Evolutionary conservation across 164 flowering plant species (phyloP), one percentile per base, ranked within the genome.

Genomic region (Dillenia turbinata): DNA sequence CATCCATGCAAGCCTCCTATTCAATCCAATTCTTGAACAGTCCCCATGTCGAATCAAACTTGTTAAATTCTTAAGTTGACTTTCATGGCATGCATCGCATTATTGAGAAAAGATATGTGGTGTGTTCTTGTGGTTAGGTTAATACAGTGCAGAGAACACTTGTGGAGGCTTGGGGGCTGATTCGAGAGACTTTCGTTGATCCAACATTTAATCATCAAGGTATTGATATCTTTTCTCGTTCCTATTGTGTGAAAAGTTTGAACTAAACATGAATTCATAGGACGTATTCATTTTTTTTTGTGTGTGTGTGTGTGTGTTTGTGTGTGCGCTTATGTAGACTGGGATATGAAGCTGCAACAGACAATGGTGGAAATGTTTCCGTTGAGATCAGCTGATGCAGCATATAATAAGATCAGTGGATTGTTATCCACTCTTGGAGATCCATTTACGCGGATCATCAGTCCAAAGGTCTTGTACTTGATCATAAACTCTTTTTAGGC

Each of bases 321-420:
- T 4, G 12, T 22, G 59, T 47, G 10, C 55, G 40, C 60, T 1
- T 60, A 14, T 69, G 70, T 79, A 94, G 99, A 94, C 60, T 94
- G 99, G 99, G 97, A 94, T 66, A 67, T 70, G 56, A 88, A 86
- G 79, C 74, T 94, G 79, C 99, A 94, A 66, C 95, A 94, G 69
- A 94, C 99, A 45, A 94, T 94, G 99, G 92, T 85, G 61, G 99
- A 94, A 76, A 91, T 94, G 78, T 88, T 94, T 75, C 96, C 97
- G 0, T 60, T 94, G 61, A 81, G 77, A 59, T 81, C 99, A 40
- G 95, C 90, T 1, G 99, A 94, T 88, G 97, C 92, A 16, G 99
- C 99, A 1, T 94, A 94, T 69, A 83, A 52, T 61, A 94, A 94
- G 75, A 77, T 94, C 56, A 82, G 85, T 47, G 92, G 90, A 57